A percentile compares a stretch with the other conserved stretches of the same genome.
Conservation (phyloP, 805 yeast species). For the Candida incommunis region DNA sequence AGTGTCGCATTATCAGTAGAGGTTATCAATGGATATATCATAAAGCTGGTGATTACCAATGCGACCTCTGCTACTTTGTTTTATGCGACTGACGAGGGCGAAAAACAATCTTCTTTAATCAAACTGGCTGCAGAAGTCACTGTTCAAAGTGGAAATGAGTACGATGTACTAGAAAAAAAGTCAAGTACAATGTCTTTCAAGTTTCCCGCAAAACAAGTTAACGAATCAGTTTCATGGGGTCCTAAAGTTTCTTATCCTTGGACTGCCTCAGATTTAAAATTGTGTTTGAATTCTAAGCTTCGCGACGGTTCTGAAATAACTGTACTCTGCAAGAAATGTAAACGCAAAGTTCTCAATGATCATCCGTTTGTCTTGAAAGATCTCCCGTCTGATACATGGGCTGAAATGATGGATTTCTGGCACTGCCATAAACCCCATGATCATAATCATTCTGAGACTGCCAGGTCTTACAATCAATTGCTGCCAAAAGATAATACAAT, state of each 20-base stretch:
- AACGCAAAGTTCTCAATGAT: not conserved
- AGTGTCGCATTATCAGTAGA: slow-evolving; percentile 10
- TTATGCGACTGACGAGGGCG: not conserved
- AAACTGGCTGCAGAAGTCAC: slow-evolving; percentile 8
- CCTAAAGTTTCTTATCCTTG: slow-evolving; percentile 2
- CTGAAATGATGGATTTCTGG: slow-evolving; percentile 94
- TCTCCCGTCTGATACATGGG: slow-evolving; percentile 89
- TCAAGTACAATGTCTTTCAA: slow-evolving; percentile 4
- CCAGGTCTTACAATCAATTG: slow-evolving; percentile 15
- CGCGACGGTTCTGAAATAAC: no score
- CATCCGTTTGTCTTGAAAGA: slow-evolving; percentile 24
- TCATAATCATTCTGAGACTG: slow-evolving; percentile 4
- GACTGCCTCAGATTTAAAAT: slow-evolving; percentile 1
- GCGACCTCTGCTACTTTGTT: slow-evolving; percentile 5
- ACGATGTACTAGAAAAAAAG: slow-evolving; percentile 1
- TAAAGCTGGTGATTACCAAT: slow-evolving; percentile 7
- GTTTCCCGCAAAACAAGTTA: not conserved
- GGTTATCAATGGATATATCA: slow-evolving; percentile 4
- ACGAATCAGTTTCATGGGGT: not conserved
- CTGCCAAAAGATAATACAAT: slow-evolving; percentile 29
- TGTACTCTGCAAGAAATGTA: slow-evolving; percentile 6
- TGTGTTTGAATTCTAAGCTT: no score
- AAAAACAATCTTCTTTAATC: not conserved
- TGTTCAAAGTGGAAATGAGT: slow-evolving; percentile 4
- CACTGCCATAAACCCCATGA: slow-evolving; percentile 58